phyloP scores from a whole-genome alignment of 2,329 filamentous ascomycete genomes.

The Westerdykella aurantiaca region DNA sequence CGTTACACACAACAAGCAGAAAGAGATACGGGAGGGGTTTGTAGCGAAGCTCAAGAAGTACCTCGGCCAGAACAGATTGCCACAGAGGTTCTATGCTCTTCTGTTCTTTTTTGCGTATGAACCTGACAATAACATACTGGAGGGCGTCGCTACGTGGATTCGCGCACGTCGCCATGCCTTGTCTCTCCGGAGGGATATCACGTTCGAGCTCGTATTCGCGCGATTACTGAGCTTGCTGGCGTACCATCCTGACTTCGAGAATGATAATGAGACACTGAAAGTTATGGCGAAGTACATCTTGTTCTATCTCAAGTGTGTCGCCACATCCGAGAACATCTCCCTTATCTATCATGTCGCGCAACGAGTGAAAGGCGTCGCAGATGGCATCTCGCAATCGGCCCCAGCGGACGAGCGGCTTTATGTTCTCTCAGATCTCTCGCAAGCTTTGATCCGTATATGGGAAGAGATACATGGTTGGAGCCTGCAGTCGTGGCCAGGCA shows the following conservation, averaged over 20 bases:
- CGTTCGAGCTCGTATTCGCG: slow-evolving; percentile 75
- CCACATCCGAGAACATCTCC: slow-evolving; percentile 79
- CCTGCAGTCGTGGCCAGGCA: slow-evolving; percentile 75
- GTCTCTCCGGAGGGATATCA: slow-evolving; percentile 47
- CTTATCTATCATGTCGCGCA: slow-evolving; percentile 90
- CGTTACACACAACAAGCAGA: slow-evolving; percentile 70
- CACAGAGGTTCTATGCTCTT: slow-evolving; percentile 77
- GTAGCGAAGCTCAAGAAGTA: slow-evolving; percentile 86
- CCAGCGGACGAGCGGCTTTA: slow-evolving; percentile 66
- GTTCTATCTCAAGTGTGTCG: slow-evolving; percentile 78
- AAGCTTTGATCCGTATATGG: slow-evolving; percentile 75
- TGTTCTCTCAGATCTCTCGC: slow-evolving; percentile 79
- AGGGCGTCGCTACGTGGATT: slow-evolving; percentile 79
- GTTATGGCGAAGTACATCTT: slow-evolving; percentile 86
- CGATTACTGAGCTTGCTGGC: slow-evolving; percentile 82
- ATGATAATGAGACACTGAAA: slow-evolving; percentile 57
- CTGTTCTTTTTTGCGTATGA: slow-evolving; percentile 91
- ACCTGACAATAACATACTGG: slow-evolving; percentile 66
- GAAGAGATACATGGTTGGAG: slow-evolving; percentile 81
- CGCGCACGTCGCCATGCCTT: slow-evolving; percentile 70
- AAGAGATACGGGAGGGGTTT: slow-evolving; percentile 71
- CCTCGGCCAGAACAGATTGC: slow-evolving; percentile 65
- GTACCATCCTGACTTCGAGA: slow-evolving; percentile 84
- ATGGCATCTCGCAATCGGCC: slow-evolving; percentile 60
- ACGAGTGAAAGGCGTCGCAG: slow-evolving; percentile 81